Conservation (phyloP, 208 protist genomes). For the Trypanosoma vivax region DNA sequence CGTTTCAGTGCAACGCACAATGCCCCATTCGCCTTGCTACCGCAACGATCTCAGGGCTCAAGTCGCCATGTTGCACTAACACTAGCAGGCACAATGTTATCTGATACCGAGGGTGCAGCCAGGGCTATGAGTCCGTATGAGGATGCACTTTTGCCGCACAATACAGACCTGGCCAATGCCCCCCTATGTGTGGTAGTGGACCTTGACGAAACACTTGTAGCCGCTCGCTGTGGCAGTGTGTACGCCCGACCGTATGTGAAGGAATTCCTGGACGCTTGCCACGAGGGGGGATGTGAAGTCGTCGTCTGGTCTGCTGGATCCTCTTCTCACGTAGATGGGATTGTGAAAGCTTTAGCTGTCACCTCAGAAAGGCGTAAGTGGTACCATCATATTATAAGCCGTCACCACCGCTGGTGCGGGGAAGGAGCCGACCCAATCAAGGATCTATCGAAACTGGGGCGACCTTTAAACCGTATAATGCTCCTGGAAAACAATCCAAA, state of each 20-base stretch:
- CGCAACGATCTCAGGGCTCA: too few relatives aligned
- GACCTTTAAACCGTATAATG: conserved; percentile 40
- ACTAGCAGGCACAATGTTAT: too few relatives aligned
- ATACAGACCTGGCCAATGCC: conserved; percentile 4
- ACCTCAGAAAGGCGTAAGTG: conserved; percentile 39
- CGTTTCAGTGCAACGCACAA: too few relatives aligned
- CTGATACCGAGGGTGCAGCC: neutral
- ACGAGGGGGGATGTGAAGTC: conserved; percentile 57
- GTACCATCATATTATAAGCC: conserved; percentile 79
- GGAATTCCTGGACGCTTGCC: conserved; percentile 42
- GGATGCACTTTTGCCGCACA: conserved; percentile 7
- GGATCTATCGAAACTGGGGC: conserved; percentile 51
- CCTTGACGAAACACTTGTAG: conserved; percentile 76
- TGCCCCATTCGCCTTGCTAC: too few relatives aligned
- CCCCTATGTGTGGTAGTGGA: conserved; percentile 71
- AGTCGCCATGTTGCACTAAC: too few relatives aligned
- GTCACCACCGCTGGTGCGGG: conserved; percentile 59
- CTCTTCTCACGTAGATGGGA: conserved; percentile 57
- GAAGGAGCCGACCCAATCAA: conserved; percentile 39
- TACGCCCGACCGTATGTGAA: conserved; percentile 43
- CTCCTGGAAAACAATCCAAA: conserved; percentile 82
- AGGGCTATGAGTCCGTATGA: neutral
- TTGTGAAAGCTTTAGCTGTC: conserved; percentile 40
- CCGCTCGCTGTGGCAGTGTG: conserved; percentile 45
- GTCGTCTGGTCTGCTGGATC: conserved; percentile 68